Evolutionary conservation across 495 filamentous ascomycete genomes (phyloP).

Genomic region (Neohortaea acidophila): DNA sequence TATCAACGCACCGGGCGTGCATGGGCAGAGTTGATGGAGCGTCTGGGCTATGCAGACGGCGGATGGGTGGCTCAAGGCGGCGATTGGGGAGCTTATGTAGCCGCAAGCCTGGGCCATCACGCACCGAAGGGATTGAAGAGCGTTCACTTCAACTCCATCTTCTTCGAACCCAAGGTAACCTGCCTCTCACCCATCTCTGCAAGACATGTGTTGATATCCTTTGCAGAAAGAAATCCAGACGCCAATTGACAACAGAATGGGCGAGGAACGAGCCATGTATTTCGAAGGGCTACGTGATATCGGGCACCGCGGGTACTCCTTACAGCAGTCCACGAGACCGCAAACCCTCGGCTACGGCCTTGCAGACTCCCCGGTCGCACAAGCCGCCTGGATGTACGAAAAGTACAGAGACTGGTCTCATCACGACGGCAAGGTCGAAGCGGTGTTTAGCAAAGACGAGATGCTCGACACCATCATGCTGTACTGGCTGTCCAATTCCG

Average conservation of each 20-base stretch:
- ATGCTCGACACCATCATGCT: conserved; percentile 11
- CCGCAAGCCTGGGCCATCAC: neutral
- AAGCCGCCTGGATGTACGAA: conserved; percentile 51
- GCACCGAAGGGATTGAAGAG: conserved; percentile 1
- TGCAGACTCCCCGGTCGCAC: conserved; percentile 41
- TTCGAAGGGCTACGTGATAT: neutral
- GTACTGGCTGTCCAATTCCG: conserved; percentile 5
- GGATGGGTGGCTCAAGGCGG: conserved; percentile 4
- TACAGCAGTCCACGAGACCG: neutral
- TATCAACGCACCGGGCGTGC: neutral
- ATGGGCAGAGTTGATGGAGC: conserved; percentile 5
- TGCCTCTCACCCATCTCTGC: neutral
- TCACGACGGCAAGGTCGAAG: conserved; percentile 7
- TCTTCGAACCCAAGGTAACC: conserved; percentile 1
- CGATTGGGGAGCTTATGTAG: conserved; percentile 3
- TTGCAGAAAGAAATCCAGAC: neutral
- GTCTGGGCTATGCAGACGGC: conserved; percentile 2
- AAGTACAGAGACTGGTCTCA: conserved; percentile 46
- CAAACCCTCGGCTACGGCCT: conserved; percentile 29
- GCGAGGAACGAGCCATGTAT: neutral
- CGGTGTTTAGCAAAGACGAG: conserved; percentile 7
- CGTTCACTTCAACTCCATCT: conserved; percentile 5
- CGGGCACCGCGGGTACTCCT: neutral
- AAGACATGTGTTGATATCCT: neutral
- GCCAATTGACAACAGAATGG: neutral